phyloP scores from a whole-genome alignment of 768 basidiomycete genomes.

The Lepiota venenata region DNA sequence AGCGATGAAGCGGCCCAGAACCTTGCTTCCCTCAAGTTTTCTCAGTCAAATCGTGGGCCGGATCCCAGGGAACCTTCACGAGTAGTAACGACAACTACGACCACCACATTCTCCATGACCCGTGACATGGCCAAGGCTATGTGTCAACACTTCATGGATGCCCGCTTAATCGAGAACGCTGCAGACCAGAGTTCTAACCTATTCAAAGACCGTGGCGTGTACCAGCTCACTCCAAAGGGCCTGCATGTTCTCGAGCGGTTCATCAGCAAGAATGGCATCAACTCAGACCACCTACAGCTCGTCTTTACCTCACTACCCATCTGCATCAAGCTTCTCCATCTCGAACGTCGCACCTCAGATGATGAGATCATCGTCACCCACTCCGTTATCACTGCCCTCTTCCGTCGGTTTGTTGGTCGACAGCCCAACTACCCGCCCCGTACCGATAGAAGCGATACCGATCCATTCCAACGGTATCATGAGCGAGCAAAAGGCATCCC shows the following conservation, averaged over 20 bases:
- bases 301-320: conserved; percentile 94
- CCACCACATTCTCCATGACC: conserved; percentile 99
- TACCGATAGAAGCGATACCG: conserved; percentile 39
- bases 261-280: conserved; percentile 99
- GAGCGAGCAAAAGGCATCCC: conserved; percentile 75
- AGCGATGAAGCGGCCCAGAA: conserved; percentile 96
- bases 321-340: conserved; percentile 95
- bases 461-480: conserved; percentile 70
- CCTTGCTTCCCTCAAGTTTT: conserved; percentile 94
- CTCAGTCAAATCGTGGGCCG: conserved; percentile 96
- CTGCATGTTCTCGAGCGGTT: conserved; percentile 99
- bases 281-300: conserved; percentile 84
- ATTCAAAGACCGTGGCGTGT: conserved; percentile 98
- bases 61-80: conserved; percentile 98
- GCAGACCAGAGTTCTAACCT: conserved; percentile 83
- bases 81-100: conserved; percentile 98
- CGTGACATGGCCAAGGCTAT: conserved; percentile 99
- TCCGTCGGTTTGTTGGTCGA: conserved; percentile 92
- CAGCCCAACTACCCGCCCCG: conserved; percentile 72
- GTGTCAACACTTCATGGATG: conserved; percentile 99
- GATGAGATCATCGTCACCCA: conserved; percentile 98
- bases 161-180: conserved; percentile 95
- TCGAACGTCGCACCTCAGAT: conserved; percentile 88
- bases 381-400: conserved; percentile 90
- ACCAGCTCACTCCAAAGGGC: conserved; percentile 94